Conservation (phyloP, 352 stramenopile genomes). For the Phytophthora macrochlamydospora region DNA sequence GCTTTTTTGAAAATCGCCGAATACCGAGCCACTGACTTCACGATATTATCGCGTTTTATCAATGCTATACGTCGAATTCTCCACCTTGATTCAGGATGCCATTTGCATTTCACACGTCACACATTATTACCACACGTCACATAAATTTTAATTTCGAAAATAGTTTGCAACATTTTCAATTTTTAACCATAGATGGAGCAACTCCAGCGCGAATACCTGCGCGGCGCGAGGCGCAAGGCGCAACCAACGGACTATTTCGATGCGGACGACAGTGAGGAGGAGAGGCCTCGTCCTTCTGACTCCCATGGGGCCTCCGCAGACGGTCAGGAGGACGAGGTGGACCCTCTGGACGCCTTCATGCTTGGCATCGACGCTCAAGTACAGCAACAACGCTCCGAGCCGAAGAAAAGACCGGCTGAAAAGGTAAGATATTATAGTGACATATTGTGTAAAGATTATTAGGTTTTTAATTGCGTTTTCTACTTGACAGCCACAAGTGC, state of each 20-base stretch:
- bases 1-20: too few relatives aligned
- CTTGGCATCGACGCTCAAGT: constrained; percentile 80
- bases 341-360: constrained; percentile 89
- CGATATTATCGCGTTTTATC: too few relatives aligned
- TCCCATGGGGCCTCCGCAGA: neutral
- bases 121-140: neutral
- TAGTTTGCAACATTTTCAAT: constrained; percentile 5
- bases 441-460: neutral
- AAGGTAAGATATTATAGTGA: constrained; percentile 40
- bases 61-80: too few relatives aligned
- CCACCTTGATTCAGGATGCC: too few relatives aligned
- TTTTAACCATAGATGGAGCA: constrained; percentile 36
- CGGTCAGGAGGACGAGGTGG: constrained; percentile 57
- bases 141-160: constrained; percentile 1
- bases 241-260: constrained; percentile 68
- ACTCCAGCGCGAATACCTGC: constrained; percentile 65
- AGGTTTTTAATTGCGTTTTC: neutral
- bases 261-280: constrained; percentile 56
- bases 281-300: neutral
- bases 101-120: too few relatives aligned
- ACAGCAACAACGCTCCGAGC: constrained; percentile 33
- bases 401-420: constrained; percentile 27
- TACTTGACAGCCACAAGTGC: constrained; percentile 29
- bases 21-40: too few relatives aligned
- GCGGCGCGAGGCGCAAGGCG: constrained; percentile 56